phyloP scores from a whole-genome alignment of 495 filamentous ascomycete genomes.

The Hypoxylon lienhwacheense region DNA sequence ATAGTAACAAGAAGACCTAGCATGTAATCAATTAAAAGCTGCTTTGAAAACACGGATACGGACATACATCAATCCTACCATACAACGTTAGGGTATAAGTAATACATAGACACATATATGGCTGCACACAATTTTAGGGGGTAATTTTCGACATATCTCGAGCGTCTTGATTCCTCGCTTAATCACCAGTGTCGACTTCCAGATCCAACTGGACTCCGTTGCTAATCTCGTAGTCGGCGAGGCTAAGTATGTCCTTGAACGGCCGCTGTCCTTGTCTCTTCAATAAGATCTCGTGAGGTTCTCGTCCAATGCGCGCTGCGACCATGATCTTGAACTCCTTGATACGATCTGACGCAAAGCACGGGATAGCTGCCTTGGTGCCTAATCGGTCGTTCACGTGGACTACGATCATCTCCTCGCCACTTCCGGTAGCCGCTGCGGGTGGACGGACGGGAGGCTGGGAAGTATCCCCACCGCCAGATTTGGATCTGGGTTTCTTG shows the following conservation, averaged over 20 bases:
- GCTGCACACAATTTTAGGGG: background rate
- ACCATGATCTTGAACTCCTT: conserved; percentile 89
- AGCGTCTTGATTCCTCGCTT: conserved; percentile 25
- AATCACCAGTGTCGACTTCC: conserved; percentile 80
- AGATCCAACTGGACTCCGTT: conserved; percentile 89
- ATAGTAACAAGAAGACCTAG: background rate
- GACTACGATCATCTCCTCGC: conserved; percentile 87
- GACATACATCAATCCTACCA: no score
- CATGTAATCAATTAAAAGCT: no score
- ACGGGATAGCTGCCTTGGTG: conserved; percentile 87
- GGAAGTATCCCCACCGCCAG: conserved; percentile 33
- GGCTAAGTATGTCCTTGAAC: conserved; percentile 83
- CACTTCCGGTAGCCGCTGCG: conserved; percentile 38
- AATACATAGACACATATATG: no score
- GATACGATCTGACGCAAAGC: conserved; percentile 77
- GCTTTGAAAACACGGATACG: no score
- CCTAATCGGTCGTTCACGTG: conserved; percentile 90
- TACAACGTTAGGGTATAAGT: no score
- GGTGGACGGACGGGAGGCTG: conserved; percentile 35
- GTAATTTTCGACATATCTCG: background rate
- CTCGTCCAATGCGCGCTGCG: conserved; percentile 79
- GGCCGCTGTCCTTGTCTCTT: conserved; percentile 90
- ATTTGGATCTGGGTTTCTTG: conserved; percentile 31
- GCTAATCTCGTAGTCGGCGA: conserved; percentile 87
- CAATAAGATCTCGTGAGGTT: conserved; percentile 86